Evolutionary conservation across 2,329 filamentous ascomycete species (phyloP).

Genomic region (Ilyonectria robusta): DNA sequence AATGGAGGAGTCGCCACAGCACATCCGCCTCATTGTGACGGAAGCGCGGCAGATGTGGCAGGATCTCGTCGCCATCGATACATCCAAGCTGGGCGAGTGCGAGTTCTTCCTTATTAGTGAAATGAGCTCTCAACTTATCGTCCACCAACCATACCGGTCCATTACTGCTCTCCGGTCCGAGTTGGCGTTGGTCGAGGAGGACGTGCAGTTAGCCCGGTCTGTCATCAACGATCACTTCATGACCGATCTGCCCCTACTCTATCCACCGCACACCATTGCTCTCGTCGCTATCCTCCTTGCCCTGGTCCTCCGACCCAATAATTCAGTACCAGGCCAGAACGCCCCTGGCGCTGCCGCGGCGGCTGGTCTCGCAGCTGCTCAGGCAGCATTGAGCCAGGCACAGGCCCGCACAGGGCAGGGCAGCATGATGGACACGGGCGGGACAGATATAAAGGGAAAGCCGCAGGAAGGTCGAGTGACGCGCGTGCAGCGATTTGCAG

Average conservation of each 20-base stretch:
- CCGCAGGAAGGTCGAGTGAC: slow-evolving; percentile 70
- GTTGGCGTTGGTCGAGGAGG: slow-evolving; percentile 82
- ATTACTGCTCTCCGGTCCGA: slow-evolving; percentile 79
- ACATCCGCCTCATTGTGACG: slow-evolving; percentile 90
- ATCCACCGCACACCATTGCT: slow-evolving; percentile 90
- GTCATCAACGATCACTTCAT: slow-evolving; percentile 95
- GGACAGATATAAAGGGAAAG: slow-evolving; percentile 60
- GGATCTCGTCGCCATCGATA: slow-evolving; percentile 82
- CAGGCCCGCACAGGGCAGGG: slow-evolving; percentile 52
- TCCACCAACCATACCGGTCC: slow-evolving; percentile 92
- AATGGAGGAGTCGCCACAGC: slow-evolving; percentile 97
- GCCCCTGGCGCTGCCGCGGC: slow-evolving; percentile 51
- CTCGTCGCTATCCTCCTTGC: slow-evolving; percentile 88
- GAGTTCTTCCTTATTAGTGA: slow-evolving; percentile 94
- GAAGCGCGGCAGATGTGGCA: slow-evolving; percentile 91
- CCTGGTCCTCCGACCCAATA: slow-evolving; percentile 80
- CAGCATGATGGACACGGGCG: slow-evolving; percentile 32
- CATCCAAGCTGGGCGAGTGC: slow-evolving; percentile 90
- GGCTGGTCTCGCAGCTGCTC: slow-evolving; percentile 64
- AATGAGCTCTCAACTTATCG: slow-evolving; percentile 89
- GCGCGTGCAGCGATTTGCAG: slow-evolving; percentile 76
- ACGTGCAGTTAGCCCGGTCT: slow-evolving; percentile 82
- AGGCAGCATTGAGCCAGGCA: slow-evolving; percentile 64
- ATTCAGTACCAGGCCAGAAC: slow-evolving; percentile 48
- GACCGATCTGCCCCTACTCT: slow-evolving; percentile 89